Evolutionary conservation across 129 eudicot genomes (phyloP), one percentile per base, ranked within the genome.

Genomic region (Flaveria linearis): DNA sequence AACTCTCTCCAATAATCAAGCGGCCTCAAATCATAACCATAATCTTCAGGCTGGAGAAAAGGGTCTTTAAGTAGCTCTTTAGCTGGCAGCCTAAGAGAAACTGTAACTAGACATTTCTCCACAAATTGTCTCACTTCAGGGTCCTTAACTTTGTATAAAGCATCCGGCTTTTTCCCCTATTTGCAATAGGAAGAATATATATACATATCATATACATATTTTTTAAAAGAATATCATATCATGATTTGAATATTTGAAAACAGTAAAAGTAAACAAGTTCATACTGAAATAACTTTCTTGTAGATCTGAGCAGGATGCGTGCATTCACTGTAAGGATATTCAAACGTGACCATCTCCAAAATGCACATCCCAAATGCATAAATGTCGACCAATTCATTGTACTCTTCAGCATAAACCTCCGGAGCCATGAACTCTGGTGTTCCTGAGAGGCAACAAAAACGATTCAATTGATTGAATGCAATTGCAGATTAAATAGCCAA

Each of bases 371-470:
- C 98, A 86, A 94, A 94, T 39, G 98, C 87, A 79, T 94, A 94
- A 18, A 94, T 91, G 62, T 94, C 98, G 0, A 93, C 97, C 76
- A 93, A 50, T 79, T 93, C 96, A 79, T 93, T 87, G 81, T 93
- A 93, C 79, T 93, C 97, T 78, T 93, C 98, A 7, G 86, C 90
- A 61, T 93, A 93, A 76, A 93, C 95, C 88, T 93, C 98, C 1
- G 98, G 98, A 45, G 98, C 98, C 98, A 92, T 92, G 87, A 90
- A 93, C 76, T 93, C 98, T 1, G 98, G 98, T 60, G 98, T 93
- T 60, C 98, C 98, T 93, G 82, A 74, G 33, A 49, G 7, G 16
- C 39, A 68, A 42, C 36, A 60, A 49, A 25, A 51, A 49, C 2
- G 4, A 47, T 9, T 5, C 45, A 16, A 25, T 16, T 25, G 7